Conservation (phyloP, 179 eudicot species). For the Carnegiea gigantea region DNA sequence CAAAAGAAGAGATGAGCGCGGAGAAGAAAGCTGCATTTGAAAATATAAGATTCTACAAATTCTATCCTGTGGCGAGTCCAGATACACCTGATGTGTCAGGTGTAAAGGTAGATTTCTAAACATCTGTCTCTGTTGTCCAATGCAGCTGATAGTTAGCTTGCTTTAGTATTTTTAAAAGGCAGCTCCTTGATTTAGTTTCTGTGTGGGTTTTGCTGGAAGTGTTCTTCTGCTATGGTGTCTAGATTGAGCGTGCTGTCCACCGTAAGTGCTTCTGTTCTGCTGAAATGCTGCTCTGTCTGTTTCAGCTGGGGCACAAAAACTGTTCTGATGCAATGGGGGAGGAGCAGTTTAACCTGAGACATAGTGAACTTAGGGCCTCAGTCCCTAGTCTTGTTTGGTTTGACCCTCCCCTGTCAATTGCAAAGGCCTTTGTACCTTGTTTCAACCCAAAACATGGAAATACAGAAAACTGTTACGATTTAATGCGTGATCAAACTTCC, state of each 20-base stretch:
- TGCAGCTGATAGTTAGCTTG: background rate
- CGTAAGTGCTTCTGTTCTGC: background rate
- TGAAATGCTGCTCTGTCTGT: no score
- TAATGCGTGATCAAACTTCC: no score
- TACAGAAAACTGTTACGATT: no score
- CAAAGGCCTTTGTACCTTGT: no score
- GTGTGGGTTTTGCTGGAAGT: background rate
- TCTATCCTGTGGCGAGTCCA: slow-evolving; percentile 74
- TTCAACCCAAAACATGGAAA: no score
- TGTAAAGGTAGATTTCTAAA: slow-evolving; percentile 61
- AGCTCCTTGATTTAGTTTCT: background rate
- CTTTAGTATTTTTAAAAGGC: background rate
- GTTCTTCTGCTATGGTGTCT: background rate
- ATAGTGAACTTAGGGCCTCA: no score
- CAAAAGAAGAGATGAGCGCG: slow-evolving; percentile 71
- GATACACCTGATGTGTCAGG: slow-evolving; percentile 81
- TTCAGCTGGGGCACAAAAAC: background rate
- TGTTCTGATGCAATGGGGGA: no score
- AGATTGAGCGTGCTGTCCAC: background rate
- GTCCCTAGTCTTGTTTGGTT: no score
- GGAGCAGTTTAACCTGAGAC: no score
- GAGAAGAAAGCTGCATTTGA: slow-evolving; percentile 70
- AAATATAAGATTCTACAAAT: slow-evolving; percentile 77
- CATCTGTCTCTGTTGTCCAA: background rate
- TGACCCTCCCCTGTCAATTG: no score